These are phyloP conservation scores for Mayamaea pseudoterrestris DNA, from an alignment of 108 stramenopile genomes.

Conservation along the genomic window DNA sequence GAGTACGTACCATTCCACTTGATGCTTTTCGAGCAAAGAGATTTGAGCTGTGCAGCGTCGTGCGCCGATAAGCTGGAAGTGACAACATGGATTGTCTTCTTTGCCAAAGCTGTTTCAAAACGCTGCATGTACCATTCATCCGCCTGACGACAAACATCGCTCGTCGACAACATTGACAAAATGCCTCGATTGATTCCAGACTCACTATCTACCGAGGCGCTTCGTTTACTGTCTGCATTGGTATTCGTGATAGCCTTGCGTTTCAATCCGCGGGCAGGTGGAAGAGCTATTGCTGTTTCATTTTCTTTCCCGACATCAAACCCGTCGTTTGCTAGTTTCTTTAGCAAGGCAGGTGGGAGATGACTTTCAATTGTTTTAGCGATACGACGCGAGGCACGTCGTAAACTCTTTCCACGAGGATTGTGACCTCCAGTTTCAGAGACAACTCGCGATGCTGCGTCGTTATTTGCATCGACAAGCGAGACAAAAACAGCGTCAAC, in stretches of 20 bases:
- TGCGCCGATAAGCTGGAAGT: conserved; percentile 42
- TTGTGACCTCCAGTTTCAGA: too few species aligned
- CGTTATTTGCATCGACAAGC: background rate
- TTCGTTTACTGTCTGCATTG: background rate
- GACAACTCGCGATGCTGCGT: background rate
- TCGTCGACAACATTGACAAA: background rate
- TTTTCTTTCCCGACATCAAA: background rate
- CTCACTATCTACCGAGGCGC: background rate
- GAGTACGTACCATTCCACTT: conserved; percentile 21
- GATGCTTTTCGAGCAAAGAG: conserved; percentile 25
- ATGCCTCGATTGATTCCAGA: background rate
- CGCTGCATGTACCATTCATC: conserved; percentile 10
- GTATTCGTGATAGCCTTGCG: background rate
- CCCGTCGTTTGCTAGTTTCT: background rate
- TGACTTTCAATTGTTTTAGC: conserved; percentile 8
- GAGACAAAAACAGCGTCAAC: conserved; percentile 59
- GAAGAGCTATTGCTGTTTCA: background rate
- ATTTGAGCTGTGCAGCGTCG: conserved; percentile 28
- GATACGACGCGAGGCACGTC: background rate
- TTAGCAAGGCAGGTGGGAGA: conserved; percentile 14
- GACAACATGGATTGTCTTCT: conserved; percentile 18
- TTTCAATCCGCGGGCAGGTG: background rate
- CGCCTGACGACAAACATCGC: conserved; percentile 10
- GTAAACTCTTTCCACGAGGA: background rate
- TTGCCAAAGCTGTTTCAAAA: conserved; percentile 6